Percentiles rank a stretch among this genome's conserved stretches.
Evolutionary conservation across 192 early-diverging fungal genomes (phyloP).

Genomic region (Backusella macrospora): DNA sequence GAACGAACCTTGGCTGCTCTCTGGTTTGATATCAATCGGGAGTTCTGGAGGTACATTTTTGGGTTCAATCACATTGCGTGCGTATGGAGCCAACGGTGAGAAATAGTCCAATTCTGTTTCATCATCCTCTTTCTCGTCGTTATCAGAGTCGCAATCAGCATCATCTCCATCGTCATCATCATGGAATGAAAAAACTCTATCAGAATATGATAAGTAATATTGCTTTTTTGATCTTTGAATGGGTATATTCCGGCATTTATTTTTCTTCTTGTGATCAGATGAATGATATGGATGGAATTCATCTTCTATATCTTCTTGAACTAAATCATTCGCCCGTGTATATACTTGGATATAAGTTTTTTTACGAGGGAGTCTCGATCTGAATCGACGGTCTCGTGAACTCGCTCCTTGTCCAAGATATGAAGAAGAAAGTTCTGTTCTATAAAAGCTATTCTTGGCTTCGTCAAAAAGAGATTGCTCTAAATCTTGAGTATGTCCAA

Average conservation of each 20-base stretch:
- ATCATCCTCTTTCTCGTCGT: conserved; percentile 39
- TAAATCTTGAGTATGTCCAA: conserved; percentile 10
- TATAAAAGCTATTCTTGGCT: not conserved
- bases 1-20: not conserved
- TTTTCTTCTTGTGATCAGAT: not conserved
- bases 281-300: conserved; percentile 37
- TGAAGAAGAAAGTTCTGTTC: not conserved
- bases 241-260: not conserved
- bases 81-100: conserved; percentile 26
- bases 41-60: not conserved
- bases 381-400: conserved; percentile 5
- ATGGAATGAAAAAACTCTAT: not conserved
- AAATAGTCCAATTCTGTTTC: conserved; percentile 25
- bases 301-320: conserved; percentile 62
- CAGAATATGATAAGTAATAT: not conserved
- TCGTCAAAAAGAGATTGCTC: conserved; percentile 12
- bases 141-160: conserved; percentile 38
- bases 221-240: conserved; percentile 3
- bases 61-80: conserved; percentile 3
- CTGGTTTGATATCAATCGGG: not conserved
- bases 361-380: conserved; percentile 31
- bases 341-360: conserved; percentile 58
- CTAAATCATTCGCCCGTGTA: conserved; percentile 53
- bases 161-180: conserved; percentile 33
- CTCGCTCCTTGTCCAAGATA: not conserved